Conservation (phyloP, 2,329 filamentous ascomycete genomes). For the Curvularia lunata region DNA sequence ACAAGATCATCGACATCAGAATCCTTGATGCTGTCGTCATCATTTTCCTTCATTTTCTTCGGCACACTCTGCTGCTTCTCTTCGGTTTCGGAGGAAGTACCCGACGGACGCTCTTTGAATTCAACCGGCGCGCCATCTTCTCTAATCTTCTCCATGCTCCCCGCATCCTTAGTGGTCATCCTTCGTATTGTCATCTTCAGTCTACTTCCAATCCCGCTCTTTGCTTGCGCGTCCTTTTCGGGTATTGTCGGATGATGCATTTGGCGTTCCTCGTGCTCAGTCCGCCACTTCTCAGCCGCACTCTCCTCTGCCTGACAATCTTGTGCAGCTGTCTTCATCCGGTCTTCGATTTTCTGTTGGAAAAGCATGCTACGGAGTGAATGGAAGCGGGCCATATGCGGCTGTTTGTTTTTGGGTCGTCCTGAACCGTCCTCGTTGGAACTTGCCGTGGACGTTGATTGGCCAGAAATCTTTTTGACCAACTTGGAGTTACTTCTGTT, state of each 20-base stretch:
- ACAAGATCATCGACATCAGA: constrained; percentile 44
- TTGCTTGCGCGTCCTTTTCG: constrained; percentile 25
- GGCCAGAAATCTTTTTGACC: constrained; percentile 16
- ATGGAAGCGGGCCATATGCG: constrained; percentile 43
- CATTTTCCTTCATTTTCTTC: constrained; percentile 18
- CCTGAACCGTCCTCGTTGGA: constrained; percentile 16
- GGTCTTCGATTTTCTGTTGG: constrained; percentile 38
- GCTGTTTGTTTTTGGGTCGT: constrained; percentile 27
- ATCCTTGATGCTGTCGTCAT: constrained; percentile 38
- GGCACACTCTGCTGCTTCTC: constrained; percentile 11
- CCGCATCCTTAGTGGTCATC: constrained; percentile 38
- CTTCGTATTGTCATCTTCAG: constrained; percentile 36
- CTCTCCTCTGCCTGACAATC: constrained; percentile 27
- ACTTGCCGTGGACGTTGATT: constrained; percentile 15
- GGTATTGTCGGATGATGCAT: constrained; percentile 36
- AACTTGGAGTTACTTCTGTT: constrained; percentile 21
- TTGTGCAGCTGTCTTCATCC: constrained; percentile 27
- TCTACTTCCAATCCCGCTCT: constrained; percentile 31
- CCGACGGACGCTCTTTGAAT: constrained; percentile 31
- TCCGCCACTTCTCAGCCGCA: constrained; percentile 34
- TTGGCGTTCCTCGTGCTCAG: constrained; percentile 37
- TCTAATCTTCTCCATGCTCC: constrained; percentile 32
- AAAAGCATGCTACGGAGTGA: constrained; percentile 46
- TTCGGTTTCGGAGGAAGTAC: constrained; percentile 33
- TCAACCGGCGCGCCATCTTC: constrained; percentile 25